phyloP scores from a whole-genome alignment of 2,329 filamentous ascomycete species.

The Tolypocladium cylindrosporum region DNA sequence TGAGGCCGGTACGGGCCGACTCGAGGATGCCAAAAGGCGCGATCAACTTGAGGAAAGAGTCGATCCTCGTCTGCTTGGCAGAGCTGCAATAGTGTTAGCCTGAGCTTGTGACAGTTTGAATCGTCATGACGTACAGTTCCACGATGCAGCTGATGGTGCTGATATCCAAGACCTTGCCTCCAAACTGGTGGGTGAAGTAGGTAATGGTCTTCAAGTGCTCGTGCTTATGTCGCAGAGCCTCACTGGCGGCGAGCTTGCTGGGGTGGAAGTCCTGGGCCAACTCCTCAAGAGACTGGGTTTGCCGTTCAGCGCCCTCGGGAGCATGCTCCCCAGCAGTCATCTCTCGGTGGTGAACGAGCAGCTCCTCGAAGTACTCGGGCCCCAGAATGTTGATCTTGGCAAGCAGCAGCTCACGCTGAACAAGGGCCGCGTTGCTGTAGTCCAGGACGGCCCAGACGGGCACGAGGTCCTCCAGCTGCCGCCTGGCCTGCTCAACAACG shows the following conservation, averaged over 20 bases:
- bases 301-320: conserved; percentile 22
- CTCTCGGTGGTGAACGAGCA: conserved; percentile 90
- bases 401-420: conserved; percentile 89
- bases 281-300: conserved; percentile 34
- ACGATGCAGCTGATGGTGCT: conserved; percentile 98
- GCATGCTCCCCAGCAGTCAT: conserved; percentile 45
- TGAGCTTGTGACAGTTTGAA: background rate
- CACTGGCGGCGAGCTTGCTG: conserved; percentile 70
- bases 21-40: conserved; percentile 92
- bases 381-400: conserved; percentile 96
- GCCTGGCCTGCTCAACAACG: conserved; percentile 90
- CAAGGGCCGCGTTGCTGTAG: conserved; percentile 84
- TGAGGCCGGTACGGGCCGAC: conserved; percentile 88
- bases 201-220: conserved; percentile 95
- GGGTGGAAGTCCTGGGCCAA: conserved; percentile 72
- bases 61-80: conserved; percentile 86
- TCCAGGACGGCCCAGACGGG: conserved; percentile 98
- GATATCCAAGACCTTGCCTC: conserved; percentile 94
- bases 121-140: conserved; percentile 61
- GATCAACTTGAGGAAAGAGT: conserved; percentile 95
- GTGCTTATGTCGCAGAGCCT: conserved; percentile 92
- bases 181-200: conserved; percentile 93
- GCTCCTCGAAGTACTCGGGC: conserved; percentile 96
- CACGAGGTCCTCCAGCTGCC: conserved; percentile 92
- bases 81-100: conserved; percentile 44